Conservation (phyloP, 768 basidiomycete species). For the Crassisporium funariophilum region DNA sequence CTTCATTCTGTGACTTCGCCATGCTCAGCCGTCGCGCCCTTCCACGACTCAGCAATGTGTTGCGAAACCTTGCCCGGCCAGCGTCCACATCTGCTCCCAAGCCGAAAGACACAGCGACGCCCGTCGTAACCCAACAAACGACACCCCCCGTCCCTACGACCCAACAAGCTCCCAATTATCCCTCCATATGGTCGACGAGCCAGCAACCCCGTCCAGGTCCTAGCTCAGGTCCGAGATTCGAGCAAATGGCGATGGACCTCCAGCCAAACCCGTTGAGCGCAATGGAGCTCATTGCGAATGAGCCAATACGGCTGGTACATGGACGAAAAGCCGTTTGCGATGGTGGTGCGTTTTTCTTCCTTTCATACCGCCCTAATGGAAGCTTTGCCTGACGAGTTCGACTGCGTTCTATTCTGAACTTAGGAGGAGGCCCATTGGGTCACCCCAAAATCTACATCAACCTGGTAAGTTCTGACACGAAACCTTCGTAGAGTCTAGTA, state of each 20-base stretch:
- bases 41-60: conserved; percentile 31
- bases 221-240: conserved; percentile 78
- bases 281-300: conserved; percentile 85
- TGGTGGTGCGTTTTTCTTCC: conserved; percentile 68
- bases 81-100: conserved; percentile 32
- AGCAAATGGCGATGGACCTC: conserved; percentile 84
- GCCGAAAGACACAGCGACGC: conserved; percentile 19
- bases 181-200: conserved; percentile 81
- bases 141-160: conserved; percentile 32
- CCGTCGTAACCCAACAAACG: conserved; percentile 17
- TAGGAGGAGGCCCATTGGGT: conserved; percentile 92
- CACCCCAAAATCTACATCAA: conserved; percentile 98
- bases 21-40: conserved; percentile 45
- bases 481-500: conserved; percentile 1
- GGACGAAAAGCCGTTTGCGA: conserved; percentile 91
- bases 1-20: conserved; percentile 16
- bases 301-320: conserved; percentile 81
- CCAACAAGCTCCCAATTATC: conserved; percentile 82
- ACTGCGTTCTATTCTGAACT: conserved; percentile 9
- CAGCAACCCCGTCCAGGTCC: conserved; percentile 71
- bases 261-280: conserved; percentile 92
- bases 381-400: conserved; percentile 12
- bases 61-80: conserved; percentile 30
- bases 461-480: conserved; percentile 56
- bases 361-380: conserved; percentile 1